phyloP scores from a whole-genome alignment of 148 eudicot genomes.

The Oxyria digyna region DNA sequence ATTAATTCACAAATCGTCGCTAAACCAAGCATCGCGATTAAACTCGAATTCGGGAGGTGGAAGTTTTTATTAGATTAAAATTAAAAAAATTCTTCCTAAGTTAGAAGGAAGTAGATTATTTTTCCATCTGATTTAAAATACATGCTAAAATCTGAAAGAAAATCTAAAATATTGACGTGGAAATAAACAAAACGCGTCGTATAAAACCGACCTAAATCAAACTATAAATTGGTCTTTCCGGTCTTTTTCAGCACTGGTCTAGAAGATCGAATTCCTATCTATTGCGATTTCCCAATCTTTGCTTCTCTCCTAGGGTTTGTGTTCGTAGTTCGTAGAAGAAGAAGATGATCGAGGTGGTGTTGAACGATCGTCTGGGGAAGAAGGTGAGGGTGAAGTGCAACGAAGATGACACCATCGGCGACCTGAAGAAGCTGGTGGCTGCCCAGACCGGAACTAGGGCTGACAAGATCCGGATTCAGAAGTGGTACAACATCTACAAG shows the following conservation, averaged over 20 bases:
- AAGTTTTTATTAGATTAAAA: too few relatives aligned
- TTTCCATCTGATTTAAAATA: too few relatives aligned
- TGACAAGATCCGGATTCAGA: slow-evolving; percentile 85
- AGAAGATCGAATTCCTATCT: not conserved
- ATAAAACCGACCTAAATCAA: not conserved
- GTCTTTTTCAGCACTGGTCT: not conserved
- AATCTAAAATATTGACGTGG: too few relatives aligned
- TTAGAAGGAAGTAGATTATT: too few relatives aligned
- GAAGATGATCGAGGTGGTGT: slow-evolving; percentile 70
- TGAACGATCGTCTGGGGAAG: slow-evolving; percentile 62
- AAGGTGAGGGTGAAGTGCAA: slow-evolving; percentile 94
- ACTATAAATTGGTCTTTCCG: not conserved
- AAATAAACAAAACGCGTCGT: not conserved
- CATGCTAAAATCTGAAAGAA: too few relatives aligned
- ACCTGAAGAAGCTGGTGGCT: slow-evolving; percentile 85
- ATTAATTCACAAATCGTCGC: too few relatives aligned
- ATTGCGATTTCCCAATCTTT: not conserved
- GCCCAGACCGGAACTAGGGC: slow-evolving; percentile 88
- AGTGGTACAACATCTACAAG: slow-evolving; percentile 89
- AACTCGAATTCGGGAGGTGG: too few relatives aligned
- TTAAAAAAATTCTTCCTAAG: too few relatives aligned
- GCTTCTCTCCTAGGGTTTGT: slow-evolving; percentile 6
- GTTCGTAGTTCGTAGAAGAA: not conserved
- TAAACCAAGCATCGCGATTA: too few relatives aligned
- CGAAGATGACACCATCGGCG: slow-evolving; percentile 90